Evolutionary conservation across 805 yeast species (phyloP), one percentile per base, ranked within the genome.

Genomic region (Ogataea methanolica): DNA sequence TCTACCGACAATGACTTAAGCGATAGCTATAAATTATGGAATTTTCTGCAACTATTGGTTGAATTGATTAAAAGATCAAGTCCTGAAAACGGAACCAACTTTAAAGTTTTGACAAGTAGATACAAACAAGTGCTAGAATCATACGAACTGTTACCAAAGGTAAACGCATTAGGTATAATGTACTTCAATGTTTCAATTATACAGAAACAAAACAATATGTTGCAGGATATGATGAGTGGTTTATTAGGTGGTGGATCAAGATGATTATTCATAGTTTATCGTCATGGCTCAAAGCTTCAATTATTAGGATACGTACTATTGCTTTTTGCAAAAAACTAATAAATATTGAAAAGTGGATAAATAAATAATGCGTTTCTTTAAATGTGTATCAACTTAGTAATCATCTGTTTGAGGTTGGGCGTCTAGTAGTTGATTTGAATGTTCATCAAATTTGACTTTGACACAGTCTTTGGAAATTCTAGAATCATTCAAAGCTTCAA

Each of bases 161-260:
- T 67, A n/a, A 65, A 68, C 47, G 49, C 52, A 15, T 46, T 68
- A 29, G 67, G 69, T 14, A 55, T 55, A 43, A 36, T 42, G 3
- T 65, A 66, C 48, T 68, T 65, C 51, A 51, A 54, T 23, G 59
- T 60, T 22, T 50, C 63, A 9, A 54, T 65, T 16, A 73, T 79
- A 15, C 78, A 71, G 43, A 75, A 73, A 45, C 82, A 76, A 51
- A 67, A 67, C 2, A 83, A 84, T 58, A 65, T 83, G 57, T 63
- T 86, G 54, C 85, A 80, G 64, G 83, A 81, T 55, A 71, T 92
- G 74, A 88, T 94, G 96, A 78, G 85, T 19, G 82, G 85, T 26
- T 65, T 85, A 37, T 63, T 83, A 42, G 78, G 78, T 31, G 78
- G 81, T 16, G 57, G 61, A 35, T 26, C 50, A 16, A 44, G 36